These are phyloP conservation scores for Echinochloa phyllopogon DNA, from an alignment of 176 grass and related monocot species.

Conservation along the genomic window DNA sequence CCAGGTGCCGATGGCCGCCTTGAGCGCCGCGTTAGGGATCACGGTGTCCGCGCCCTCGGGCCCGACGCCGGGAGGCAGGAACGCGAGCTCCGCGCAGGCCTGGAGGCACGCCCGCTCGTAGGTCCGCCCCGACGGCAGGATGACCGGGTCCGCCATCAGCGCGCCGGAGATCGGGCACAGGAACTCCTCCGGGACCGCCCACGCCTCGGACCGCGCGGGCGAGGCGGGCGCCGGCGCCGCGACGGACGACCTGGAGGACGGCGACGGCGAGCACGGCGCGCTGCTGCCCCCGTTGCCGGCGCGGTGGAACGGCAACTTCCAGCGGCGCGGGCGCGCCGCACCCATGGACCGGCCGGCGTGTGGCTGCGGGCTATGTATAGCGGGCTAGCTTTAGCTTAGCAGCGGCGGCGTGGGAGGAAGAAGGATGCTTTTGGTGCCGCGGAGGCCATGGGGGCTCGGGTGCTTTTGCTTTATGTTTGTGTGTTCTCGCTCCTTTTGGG, in stretches of 20 bases:
- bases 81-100: conserved; percentile 65
- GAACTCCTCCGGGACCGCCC: conserved; percentile 53
- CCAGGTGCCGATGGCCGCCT: conserved; percentile 71
- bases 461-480: background rate
- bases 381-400: background rate
- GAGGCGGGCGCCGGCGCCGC: background rate
- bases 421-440: conserved; percentile 22
- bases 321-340: conserved; percentile 56
- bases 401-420: conserved; percentile 8
- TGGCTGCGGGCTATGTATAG: background rate
- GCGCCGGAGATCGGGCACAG: conserved; percentile 58
- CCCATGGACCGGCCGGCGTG: conserved; percentile 40
- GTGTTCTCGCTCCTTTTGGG: conserved; percentile 12
- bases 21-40: conserved; percentile 74
- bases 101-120: conserved; percentile 75
- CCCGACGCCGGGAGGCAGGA: conserved; percentile 46
- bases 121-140: conserved; percentile 64
- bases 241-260: conserved; percentile 9
- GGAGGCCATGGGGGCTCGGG: conserved; percentile 10
- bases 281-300: background rate
- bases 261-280: conserved; percentile 31
- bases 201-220: conserved; percentile 33
- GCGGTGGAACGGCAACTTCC: conserved; percentile 77
- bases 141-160: conserved; percentile 85
- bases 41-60: conserved; percentile 15